phyloP scores from a whole-genome alignment of 2,329 filamentous ascomycete genomes.

The Pseudogymnoascus destructans region DNA sequence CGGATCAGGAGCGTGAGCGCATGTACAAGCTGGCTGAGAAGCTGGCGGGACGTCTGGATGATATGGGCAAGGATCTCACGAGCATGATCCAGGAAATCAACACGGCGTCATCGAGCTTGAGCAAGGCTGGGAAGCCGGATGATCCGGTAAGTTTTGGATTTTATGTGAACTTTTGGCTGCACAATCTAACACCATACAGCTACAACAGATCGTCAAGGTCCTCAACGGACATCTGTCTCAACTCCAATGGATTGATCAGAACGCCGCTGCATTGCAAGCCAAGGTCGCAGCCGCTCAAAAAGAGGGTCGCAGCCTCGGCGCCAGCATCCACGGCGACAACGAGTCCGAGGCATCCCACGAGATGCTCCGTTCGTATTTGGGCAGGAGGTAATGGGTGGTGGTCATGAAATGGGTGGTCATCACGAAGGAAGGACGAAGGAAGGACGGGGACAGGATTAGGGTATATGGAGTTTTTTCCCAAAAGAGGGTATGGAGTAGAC shows the following conservation, averaged over 20 bases:
- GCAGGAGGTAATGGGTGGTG: conserved; percentile 40
- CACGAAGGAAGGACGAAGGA: background rate
- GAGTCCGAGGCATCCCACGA: conserved; percentile 65
- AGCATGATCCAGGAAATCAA: conserved; percentile 99
- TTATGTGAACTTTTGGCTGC: conserved; percentile 13
- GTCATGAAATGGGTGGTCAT: conserved; percentile 4
- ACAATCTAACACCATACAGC: conserved; percentile 34
- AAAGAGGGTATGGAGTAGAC: background rate
- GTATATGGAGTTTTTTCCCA: conserved; percentile 3
- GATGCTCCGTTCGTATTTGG: conserved; percentile 83
- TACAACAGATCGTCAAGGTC: conserved; percentile 90
- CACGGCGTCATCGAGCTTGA: conserved; percentile 73
- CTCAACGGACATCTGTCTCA: conserved; percentile 87
- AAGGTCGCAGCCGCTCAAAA: conserved; percentile 78
- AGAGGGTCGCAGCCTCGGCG: conserved; percentile 48
- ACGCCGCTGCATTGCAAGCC: conserved; percentile 64
- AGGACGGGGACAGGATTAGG: background rate
- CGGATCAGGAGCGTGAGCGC: conserved; percentile 88
- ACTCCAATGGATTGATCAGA: conserved; percentile 84
- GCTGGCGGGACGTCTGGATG: conserved; percentile 76
- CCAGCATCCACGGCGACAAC: conserved; percentile 38
- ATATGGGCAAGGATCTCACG: conserved; percentile 82
- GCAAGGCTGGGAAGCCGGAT: conserved; percentile 77
- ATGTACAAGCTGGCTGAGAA: conserved; percentile 96
- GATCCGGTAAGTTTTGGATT: conserved; percentile 55